Evolutionary conservation across 495 filamentous ascomycete species (phyloP), one percentile per base, ranked within the genome.

Genomic region (Lineolata rhizophorae): DNA sequence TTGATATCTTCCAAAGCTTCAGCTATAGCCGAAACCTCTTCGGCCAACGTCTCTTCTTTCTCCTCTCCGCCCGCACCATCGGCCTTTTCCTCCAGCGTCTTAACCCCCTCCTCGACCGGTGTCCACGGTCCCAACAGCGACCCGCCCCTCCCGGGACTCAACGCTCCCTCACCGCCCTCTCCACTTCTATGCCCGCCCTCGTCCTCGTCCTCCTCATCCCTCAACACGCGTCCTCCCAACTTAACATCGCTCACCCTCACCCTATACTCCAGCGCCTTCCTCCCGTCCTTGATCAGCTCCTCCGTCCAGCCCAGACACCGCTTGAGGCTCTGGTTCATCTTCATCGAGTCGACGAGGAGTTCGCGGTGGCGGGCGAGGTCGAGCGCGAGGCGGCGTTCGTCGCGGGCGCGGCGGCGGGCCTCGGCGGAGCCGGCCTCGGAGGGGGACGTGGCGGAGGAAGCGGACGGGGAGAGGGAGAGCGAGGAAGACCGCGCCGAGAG

Each of bases 251-350:
- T 73, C 13, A 73, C 63, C 6, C 62, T 61, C 12, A 92, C 76
- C 22, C 64, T 58, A 42, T 87, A 90, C 28, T 72, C 76, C 6
- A 99, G 64, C 1, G 87, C 87, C 43, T 74, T 80, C 42, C 73
- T 76, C 17, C 74, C 85, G 34, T 93, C 80, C 20, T 62, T 70
- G 43, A 99, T 92, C 22, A 99, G 60, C 36, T 76, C 72, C 42
- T 99, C 87, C 0, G 83, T 82, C 64, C 76, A 78, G 15, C 65
- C 65, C 15, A 91, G 58, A 48, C 87, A 99, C 18, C 81, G 64
- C 46, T 79, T 84, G 2, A 99, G 58, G 43, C 77, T 85, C 43
- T 87, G 76, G 48, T 95, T 95, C 56, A 95, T 79, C 50, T 76
- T 85, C 45, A 92, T 79, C 35, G 74, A 83, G 49, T 92, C 83